Evolutionary conservation across 257 asterid species (phyloP).

Genomic region (Jaltomata sinuosa): DNA sequence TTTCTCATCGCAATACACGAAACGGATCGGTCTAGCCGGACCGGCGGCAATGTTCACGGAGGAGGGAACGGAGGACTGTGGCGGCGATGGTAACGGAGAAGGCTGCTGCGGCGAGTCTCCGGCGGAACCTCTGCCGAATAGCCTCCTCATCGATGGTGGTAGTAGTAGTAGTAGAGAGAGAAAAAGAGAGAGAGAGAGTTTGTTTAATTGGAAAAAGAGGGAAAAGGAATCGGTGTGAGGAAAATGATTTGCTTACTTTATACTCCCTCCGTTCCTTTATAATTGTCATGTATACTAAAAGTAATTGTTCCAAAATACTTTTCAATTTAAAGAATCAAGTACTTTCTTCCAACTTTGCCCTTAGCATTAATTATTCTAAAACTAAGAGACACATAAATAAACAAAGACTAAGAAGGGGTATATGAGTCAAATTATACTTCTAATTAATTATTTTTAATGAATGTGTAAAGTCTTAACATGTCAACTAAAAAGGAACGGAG

Average conservation of each 20-base stretch:
- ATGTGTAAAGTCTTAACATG: too few relatives aligned
- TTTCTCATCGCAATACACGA: constrained; percentile 77
- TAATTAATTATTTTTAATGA: too few relatives aligned
- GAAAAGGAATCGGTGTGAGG: background rate
- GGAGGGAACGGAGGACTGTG: constrained; percentile 16
- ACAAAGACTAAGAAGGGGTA: too few relatives aligned
- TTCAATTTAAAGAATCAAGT: too few relatives aligned
- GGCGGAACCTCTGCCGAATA: constrained; percentile 37
- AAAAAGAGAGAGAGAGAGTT: background rate
- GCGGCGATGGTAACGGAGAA: constrained; percentile 25
- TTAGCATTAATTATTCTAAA: too few relatives aligned
- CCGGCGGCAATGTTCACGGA: constrained; percentile 45
- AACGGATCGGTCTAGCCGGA: constrained; percentile 90
- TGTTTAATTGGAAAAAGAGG: background rate
- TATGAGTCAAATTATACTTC: too few relatives aligned
- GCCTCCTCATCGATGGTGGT: constrained; percentile 46
- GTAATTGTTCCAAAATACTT: too few relatives aligned
- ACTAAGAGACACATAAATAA: too few relatives aligned
- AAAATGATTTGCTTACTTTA: background rate
- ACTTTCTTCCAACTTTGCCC: too few relatives aligned
- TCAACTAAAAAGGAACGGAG: too few relatives aligned
- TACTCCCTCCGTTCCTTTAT: too few relatives aligned
- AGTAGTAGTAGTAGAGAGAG: background rate
- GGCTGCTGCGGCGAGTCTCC: constrained; percentile 50
- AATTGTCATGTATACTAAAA: too few relatives aligned